Evolutionary conservation across 108 stramenopile genomes (phyloP).

Genomic region (Fragilaria crotonensis): DNA sequence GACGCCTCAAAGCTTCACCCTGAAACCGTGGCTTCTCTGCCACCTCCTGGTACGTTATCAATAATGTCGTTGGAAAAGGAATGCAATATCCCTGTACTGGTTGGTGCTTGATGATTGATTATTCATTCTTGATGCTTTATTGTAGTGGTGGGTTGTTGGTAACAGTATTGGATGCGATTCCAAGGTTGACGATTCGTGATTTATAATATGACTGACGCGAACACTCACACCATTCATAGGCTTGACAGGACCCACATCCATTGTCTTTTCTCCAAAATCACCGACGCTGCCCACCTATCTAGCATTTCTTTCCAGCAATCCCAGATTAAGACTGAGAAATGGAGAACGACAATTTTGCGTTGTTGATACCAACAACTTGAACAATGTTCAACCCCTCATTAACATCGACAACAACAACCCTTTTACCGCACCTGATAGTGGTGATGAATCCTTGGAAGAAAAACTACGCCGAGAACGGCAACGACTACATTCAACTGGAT

Average conservation of each 20-base stretch:
- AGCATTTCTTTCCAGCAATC: conserved; percentile 8
- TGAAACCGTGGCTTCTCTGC: conserved; percentile 50
- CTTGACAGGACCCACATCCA: conserved; percentile 11
- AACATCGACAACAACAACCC: neutral
- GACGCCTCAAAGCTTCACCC: conserved; percentile 23
- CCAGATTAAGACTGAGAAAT: neutral
- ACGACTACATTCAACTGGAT: conserved; percentile 37
- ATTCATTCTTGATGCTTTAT: no score
- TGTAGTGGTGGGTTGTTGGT: no score
- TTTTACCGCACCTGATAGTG: neutral
- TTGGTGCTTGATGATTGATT: no score
- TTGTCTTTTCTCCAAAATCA: conserved; percentile 11
- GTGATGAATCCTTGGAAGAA: conserved; percentile 37
- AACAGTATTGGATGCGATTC: no score
- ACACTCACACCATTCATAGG: neutral
- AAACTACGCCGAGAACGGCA: conserved; percentile 53
- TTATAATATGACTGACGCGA: no score
- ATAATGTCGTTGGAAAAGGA: neutral
- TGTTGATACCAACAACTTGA: conserved; percentile 13
- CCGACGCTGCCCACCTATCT: conserved; percentile 6
- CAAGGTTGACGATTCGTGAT: no score
- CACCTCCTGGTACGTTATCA: conserved; percentile 30
- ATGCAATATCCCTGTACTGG: neutral
- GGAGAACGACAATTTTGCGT: conserved; percentile 29
- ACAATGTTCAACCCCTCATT: conserved; percentile 2